Base-by-base conservation (phyloP, 805 yeast species). In the Sugiyamaella americana region DNA sequence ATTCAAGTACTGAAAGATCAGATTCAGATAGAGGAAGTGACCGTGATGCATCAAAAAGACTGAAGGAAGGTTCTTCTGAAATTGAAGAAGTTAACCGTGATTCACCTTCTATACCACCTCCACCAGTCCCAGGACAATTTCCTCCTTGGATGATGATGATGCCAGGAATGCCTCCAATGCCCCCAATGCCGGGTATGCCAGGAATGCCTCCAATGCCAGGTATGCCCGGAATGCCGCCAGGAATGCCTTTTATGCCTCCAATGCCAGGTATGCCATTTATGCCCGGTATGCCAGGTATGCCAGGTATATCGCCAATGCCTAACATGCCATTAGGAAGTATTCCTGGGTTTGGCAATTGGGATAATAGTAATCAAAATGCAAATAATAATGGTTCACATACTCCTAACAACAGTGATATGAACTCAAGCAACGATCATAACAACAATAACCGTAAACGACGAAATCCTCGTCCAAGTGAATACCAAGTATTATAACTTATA, bases 91-190 rank as follows among this genome's bases (percentile, higher is more conserved):
- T 19, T 21, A 19, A 26, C 35, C 26, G 36, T 21, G 37, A 29
- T 43, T 39, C 47, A 50, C 49, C 57, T 10, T 43, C 39, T 45
- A 46, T 46, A 54, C 56, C 56, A 6, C 23, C 32, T 30, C 37
- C 43, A 21, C 52, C 51, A 10, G 34, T 46, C 43, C 47, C 47
- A 55, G 49, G 50, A 1, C 39, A 34, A 10, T 46, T 48, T 43
- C 49, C 50, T 35, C 58, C 57, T 13, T 39, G 43, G 17, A 58
- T 58, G 61, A 57, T 55, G 16, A 50, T 46, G 34, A 52, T 52
- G 56, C 58, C 56, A 35, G 56, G 52, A 5, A 58, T 58, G 60
- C 62, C 62, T 2, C 54, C 53, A 11, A 53, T 57, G 58, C 55
- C 58, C 2, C 52, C 50, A 1, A 52, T 55, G 56, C 51, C 49